These are phyloP conservation scores for Lactarius sanguifluus DNA, from an alignment of 768 basidiomycete species.

Conservation along the genomic window DNA sequence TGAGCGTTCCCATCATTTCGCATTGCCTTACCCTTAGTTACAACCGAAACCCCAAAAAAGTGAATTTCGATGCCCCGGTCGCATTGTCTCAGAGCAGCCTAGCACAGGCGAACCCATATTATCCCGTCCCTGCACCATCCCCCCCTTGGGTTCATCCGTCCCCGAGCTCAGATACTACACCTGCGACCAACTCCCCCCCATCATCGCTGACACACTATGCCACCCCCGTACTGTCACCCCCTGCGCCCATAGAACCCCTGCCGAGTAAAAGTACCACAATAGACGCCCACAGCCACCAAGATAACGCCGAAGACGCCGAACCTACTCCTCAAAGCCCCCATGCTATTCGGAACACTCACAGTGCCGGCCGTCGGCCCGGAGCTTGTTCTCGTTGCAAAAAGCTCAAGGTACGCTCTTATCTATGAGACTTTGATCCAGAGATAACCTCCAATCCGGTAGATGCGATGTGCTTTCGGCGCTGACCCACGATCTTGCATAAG, in stretches of 20 bases:
- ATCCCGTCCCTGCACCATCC: slow-evolving; percentile 12
- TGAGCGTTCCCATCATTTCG: not conserved
- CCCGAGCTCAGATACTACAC: slow-evolving; percentile 17
- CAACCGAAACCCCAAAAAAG: not conserved
- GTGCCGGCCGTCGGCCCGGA: slow-evolving; percentile 26
- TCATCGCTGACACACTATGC: slow-evolving; percentile 6
- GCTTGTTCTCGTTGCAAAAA: slow-evolving; percentile 35
- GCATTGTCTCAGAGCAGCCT: slow-evolving; percentile 17
- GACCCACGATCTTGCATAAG: slow-evolving; percentile 24
- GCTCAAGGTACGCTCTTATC: slow-evolving; percentile 30
- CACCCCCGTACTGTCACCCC: slow-evolving; percentile 1
- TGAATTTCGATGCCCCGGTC: not conserved
- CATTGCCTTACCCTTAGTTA: not conserved
- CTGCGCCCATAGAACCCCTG: not conserved
- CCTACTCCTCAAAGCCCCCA: slow-evolving; percentile 10
- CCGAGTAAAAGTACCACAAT: not conserved
- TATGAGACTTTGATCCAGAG: not conserved
- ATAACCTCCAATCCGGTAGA: not conserved
- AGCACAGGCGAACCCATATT: slow-evolving; percentile 11
- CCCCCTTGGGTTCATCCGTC: slow-evolving; percentile 24
- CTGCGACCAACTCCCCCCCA: slow-evolving; percentile 19
- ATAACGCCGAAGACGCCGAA: slow-evolving; percentile 2
- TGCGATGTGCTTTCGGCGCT: slow-evolving; percentile 26
- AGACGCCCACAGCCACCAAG: not conserved
- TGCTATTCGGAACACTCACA: not conserved